Base-by-base conservation (phyloP, 306 rosid genomes). In the Fagus crenata region DNA sequence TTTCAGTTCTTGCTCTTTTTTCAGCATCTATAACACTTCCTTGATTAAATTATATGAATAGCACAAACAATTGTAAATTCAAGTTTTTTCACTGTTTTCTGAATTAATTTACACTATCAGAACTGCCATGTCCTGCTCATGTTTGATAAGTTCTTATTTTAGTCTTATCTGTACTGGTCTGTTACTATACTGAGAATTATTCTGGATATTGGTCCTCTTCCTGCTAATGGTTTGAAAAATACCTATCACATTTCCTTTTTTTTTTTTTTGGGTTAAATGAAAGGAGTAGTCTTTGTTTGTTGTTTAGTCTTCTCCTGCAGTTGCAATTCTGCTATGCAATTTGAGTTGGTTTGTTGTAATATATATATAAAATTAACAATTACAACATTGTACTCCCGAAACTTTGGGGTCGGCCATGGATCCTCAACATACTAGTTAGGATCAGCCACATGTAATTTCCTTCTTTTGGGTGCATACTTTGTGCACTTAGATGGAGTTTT, bases 331-430 rank as follows among this genome's bases (percentile, higher is more conserved):
- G 6, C 33, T 65, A 67, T 56, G 53, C 35, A 74, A 28, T 17
- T 64, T 67, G 13, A 39, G 37, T 73, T 36, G 22, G 64, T 83
- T 49, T 37, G 51, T 54, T 72, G 53, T 72, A 6, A n/a, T 60
- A 60, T 42, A 4, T 43, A 73, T 46, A 9, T 46, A 46, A 13
- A 11, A 46, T 46, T 46, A 46, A 46, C 51, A 46, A 46, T 46
- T 7, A 46, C 51, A 46, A 46, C 51, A 46, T 7, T 7, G 51
- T 46, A 46, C 13, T 46, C 14, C 51, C 14, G 11, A 46, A 46
- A 46, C 51, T 46, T 46, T 46, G 14, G 11, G 51, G 51, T 46
- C 14, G 14, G 11, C 1, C 11, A 46, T 46, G 2, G 3, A 46
- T 46, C 1, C 14, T 46, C 51, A 46, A 46, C 0, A 46, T 3